These are phyloP conservation scores for Kodamaea hsintzibuensis DNA, from an alignment of 805 yeast genomes.

Conservation along the genomic window DNA sequence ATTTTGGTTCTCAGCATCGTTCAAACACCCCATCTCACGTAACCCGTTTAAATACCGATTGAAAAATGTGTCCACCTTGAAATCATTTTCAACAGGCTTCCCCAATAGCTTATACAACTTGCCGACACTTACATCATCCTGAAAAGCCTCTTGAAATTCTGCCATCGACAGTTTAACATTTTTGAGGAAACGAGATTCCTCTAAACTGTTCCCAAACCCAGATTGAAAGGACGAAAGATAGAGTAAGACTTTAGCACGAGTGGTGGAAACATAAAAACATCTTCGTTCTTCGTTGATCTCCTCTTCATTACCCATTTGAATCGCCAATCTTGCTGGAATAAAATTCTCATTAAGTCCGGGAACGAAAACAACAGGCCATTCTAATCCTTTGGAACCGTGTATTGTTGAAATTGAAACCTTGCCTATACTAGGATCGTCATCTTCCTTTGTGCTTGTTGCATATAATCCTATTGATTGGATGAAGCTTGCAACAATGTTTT, in stretches of 20 bases:
- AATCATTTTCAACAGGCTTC: slow-evolving; percentile 2
- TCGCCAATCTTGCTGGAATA: slow-evolving; percentile 59
- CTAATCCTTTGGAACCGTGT: slow-evolving; percentile 91
- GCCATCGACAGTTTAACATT: slow-evolving; percentile 12
- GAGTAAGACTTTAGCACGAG: slow-evolving; percentile 69
- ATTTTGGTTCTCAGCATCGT: slow-evolving; percentile 11
- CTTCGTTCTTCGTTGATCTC: slow-evolving; percentile 74
- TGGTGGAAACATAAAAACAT: slow-evolving; percentile 83
- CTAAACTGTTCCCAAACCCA: slow-evolving; percentile 18
- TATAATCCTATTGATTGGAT: slow-evolving; percentile 36
- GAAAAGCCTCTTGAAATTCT: slow-evolving; percentile 20
- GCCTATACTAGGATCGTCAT: slow-evolving; percentile 16
- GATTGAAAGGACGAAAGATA: slow-evolving; percentile 40
- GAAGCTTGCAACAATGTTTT: slow-evolving; percentile 23
- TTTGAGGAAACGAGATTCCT: slow-evolving; percentile 31
- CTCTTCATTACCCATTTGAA: slow-evolving; percentile 24
- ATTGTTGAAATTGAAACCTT: slow-evolving; percentile 67
- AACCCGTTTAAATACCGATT: slow-evolving; percentile 16
- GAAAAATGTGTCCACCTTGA: slow-evolving; percentile 14
- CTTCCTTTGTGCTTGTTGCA: slow-evolving; percentile 24
- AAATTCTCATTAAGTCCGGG: slow-evolving; percentile 69
- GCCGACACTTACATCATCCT: slow-evolving; percentile 14
- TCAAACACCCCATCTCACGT: slow-evolving; percentile 7
- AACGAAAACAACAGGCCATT: slow-evolving; percentile 90
- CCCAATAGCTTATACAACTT: slow-evolving; percentile 20